Conservation (phyloP, 768 basidiomycete genomes). For the Phaeotremella fagi region DNA sequence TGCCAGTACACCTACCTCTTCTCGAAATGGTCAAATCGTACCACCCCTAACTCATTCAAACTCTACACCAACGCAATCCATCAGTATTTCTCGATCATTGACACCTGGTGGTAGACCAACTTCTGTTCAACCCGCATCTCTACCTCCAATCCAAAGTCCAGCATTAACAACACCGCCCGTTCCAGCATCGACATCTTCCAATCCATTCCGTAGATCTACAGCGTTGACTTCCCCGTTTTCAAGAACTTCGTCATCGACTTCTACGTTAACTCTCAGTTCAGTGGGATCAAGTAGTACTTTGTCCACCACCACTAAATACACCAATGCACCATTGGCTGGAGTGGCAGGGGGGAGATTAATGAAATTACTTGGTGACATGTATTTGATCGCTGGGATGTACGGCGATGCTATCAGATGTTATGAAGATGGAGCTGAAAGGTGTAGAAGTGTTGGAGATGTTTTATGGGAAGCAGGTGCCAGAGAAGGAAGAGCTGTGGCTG, state of each 20-base stretch:
- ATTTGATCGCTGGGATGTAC: constrained; percentile 76
- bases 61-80: constrained; percentile 13
- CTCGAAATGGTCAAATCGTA: constrained; percentile 4
- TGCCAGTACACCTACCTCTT: constrained; percentile 10
- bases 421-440: constrained; percentile 72
- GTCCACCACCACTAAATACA: constrained; percentile 57
- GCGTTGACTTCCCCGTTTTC: constrained; percentile 36
- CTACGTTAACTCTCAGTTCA: constrained; percentile 7
- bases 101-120: constrained; percentile 39
- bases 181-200: constrained; percentile 21
- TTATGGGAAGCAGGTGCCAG: constrained; percentile 85
- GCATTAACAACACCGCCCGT: constrained; percentile 11
- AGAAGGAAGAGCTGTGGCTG: constrained; percentile 76
- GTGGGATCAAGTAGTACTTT: background rate
- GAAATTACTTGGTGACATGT: constrained; percentile 84
- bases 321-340: constrained; percentile 58
- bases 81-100: constrained; percentile 35
- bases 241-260: constrained; percentile 26
- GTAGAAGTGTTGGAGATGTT: constrained; percentile 67
- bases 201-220: constrained; percentile 36
- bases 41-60: constrained; percentile 18
- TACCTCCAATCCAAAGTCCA: constrained; percentile 22
- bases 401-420: constrained; percentile 82
- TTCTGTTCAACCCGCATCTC: constrained; percentile 30
- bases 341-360: constrained; percentile 79